Base-by-base conservation (phyloP, 1,139 yeast species). In the Suhomyces bokatorum region DNA sequence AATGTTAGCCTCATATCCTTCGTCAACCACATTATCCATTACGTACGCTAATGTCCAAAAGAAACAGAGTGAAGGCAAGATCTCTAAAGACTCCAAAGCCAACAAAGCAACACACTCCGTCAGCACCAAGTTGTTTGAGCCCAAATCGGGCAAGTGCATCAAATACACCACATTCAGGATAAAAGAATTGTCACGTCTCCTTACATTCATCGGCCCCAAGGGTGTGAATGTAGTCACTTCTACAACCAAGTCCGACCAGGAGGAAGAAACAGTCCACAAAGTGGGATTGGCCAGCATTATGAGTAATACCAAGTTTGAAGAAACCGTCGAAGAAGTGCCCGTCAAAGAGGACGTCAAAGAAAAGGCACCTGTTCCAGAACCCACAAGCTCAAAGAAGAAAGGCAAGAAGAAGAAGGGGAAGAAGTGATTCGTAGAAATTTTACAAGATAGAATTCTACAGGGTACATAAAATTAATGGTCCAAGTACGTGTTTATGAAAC, bases 191-290 rank as follows among this genome's bases (percentile, higher is more conserved):
- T 84, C 93, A 14, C 78, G 93, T 56, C 63, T 91, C 28, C 68
- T 89, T 61, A 81, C 88, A 32, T 89, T 91, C n/a, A 61, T 90
- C 42, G 97, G 97, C 0, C 97, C 97, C 4, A 75, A 79, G 49
- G 93, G 95, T 3, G 86, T 87, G 13, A 75, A 67, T 50, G 58
- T 70, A 32, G 49, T 53, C 34, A 54, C 67, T 10, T 59, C 61
- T 37, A 49, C 50, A 13, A 47, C 49, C 35, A 53, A 52, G 32
- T 41, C 41, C 8, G 43, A 35, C 5, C 40, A 17, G 6, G 48
- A 46, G 35, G 50, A 46, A 40, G 38, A 47, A 45, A 41, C 53
- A 35, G 56, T 49, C 14, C 63, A 68, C 42, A 54, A 59, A 27
- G 56, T 64, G 9, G 79, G 78, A 1, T 62, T 70, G 49, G 67